Evolutionary conservation across 2,329 filamentous ascomycete species (phyloP).

Genomic region (Dactylonectria estremocensis): DNA sequence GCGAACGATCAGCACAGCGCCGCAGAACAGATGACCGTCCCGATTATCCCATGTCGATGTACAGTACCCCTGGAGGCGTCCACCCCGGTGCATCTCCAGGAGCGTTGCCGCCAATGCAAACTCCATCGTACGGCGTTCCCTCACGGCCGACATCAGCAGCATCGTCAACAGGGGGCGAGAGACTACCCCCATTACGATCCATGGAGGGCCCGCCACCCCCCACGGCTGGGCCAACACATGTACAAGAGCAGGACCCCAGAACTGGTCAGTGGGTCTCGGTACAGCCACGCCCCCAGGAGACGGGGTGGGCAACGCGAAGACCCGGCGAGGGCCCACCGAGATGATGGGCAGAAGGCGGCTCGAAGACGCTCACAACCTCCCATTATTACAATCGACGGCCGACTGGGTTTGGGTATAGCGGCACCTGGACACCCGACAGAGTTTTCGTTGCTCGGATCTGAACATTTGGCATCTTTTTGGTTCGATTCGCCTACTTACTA

Average conservation of each 20-base stretch:
- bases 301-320: conserved; percentile 56
- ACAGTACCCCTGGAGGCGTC: conserved; percentile 51
- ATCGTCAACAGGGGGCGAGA: conserved; percentile 58
- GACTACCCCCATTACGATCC: conserved; percentile 64
- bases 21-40: conserved; percentile 65
- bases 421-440: neutral
- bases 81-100: conserved; percentile 52
- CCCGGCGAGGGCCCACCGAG: conserved; percentile 37
- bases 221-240: conserved; percentile 45
- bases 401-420: neutral
- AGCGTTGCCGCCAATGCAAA: conserved; percentile 60
- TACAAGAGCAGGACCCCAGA: conserved; percentile 54
- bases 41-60: conserved; percentile 59
- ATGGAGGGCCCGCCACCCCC: conserved; percentile 58
- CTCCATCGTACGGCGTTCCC: conserved; percentile 55
- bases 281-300: conserved; percentile 52
- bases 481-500: conserved; percentile 21
- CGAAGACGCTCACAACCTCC: conserved; percentile 16
- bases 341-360: conserved; percentile 21
- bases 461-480: neutral
- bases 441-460: neutral
- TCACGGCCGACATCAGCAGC: conserved; percentile 57
- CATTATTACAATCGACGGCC: neutral
- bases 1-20: conserved; percentile 63
- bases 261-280: conserved; percentile 56